Percentiles rank a stretch among this genome's conserved stretches.
These are phyloP conservation scores for Amanita thiersii DNA, from an alignment of 768 basidiomycete species.

Conservation along the genomic window DNA sequence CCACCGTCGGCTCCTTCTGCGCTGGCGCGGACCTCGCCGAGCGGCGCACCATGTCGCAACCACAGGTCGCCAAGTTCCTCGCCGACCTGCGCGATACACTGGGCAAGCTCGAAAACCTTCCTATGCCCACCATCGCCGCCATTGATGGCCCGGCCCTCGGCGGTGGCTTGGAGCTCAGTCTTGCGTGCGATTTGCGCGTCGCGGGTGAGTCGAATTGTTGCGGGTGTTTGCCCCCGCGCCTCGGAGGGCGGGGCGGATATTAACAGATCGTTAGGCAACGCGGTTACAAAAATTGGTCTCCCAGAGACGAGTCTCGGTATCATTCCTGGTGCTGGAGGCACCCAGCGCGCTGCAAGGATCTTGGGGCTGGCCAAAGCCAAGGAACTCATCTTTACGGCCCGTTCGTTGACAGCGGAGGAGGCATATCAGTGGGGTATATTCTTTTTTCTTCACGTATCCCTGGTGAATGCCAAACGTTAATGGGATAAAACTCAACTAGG, in stretches of 20 bases:
- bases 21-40: slow-evolving; percentile 88
- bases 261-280: slow-evolving; percentile 32
- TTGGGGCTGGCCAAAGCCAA: slow-evolving; percentile 78
- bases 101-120: slow-evolving; percentile 68
- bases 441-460: slow-evolving; percentile 4
- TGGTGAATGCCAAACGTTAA: background rate
- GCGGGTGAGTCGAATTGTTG: slow-evolving; percentile 44
- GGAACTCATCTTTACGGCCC: slow-evolving; percentile 79
- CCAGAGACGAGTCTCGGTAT: slow-evolving; percentile 77
- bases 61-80: slow-evolving; percentile 73
- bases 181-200: slow-evolving; percentile 87
- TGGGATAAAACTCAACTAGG: slow-evolving; percentile 36
- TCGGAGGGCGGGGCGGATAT: background rate
- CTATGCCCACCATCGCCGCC: slow-evolving; percentile 86
- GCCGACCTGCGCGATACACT: slow-evolving; percentile 64
- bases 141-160: slow-evolving; percentile 92
- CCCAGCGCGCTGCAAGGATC: slow-evolving; percentile 73
- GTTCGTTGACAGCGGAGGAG: slow-evolving; percentile 55
- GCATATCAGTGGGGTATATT: slow-evolving; percentile 65
- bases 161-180: slow-evolving; percentile 82
- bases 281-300: slow-evolving; percentile 79
- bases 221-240: background rate
- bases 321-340: slow-evolving; percentile 88
- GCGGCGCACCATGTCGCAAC: slow-evolving; percentile 70
- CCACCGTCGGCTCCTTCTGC: slow-evolving; percentile 75